phyloP scores from a whole-genome alignment of 139 green algal genomes.

The Chlamydomonas incerta region DNA sequence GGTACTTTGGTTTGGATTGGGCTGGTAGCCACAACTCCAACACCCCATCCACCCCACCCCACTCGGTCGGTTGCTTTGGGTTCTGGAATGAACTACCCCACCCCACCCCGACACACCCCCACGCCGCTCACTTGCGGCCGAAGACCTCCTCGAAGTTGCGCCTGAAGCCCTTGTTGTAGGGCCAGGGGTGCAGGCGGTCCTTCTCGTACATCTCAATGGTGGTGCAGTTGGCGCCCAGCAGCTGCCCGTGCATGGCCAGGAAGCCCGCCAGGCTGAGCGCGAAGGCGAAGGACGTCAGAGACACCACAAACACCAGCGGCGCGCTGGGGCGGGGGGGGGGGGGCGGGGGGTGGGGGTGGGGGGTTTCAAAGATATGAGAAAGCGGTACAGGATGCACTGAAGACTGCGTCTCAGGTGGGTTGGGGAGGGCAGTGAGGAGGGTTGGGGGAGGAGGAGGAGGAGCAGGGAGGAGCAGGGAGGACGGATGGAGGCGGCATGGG shows the following conservation, averaged over 20 bases:
- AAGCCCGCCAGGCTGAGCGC: conserved; percentile 78
- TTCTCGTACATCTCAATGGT: conserved; percentile 96
- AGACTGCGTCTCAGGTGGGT: no score
- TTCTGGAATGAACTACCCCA: background rate
- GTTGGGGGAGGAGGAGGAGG: no score
- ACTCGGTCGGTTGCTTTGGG: no score
- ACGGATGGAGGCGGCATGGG: no score
- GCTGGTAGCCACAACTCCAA: no score
- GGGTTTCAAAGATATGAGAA: no score
- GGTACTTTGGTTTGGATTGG: no score
- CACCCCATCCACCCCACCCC: no score
- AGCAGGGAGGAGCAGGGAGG: no score
- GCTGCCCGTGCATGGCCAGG: conserved; percentile 82
- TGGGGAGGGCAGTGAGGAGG: no score
- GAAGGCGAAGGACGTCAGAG: conserved; percentile 71
- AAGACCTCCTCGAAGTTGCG: conserved; percentile 86
- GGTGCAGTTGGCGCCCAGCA: conserved; percentile 76
- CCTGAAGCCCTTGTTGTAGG: conserved; percentile 76
- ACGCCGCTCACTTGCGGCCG: conserved; percentile 58
- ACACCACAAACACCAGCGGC: conserved; percentile 65
- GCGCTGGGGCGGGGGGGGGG: no score
- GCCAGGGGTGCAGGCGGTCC: conserved; percentile 78
- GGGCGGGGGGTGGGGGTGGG: background rate
- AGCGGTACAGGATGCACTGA: no score
- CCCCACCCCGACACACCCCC: background rate